phyloP scores from a whole-genome alignment of 1,284 basidiomycete genomes.

The Pseudozyma sp. region DNA sequence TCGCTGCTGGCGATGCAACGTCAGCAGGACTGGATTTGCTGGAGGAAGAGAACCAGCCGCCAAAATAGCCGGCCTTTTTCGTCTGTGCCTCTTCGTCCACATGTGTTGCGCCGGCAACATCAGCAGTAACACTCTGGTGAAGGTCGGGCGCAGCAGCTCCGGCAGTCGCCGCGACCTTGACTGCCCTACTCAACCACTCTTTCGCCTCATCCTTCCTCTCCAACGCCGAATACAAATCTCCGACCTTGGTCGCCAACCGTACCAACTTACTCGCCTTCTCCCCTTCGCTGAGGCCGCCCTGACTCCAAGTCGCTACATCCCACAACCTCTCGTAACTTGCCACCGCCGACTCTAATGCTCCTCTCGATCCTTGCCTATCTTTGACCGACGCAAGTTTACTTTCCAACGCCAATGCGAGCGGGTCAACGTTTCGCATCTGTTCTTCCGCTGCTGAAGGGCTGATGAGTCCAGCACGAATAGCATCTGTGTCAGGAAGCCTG shows the following conservation, averaged over 20 bases:
- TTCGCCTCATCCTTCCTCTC: constrained; percentile 39
- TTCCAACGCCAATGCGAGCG: constrained; percentile 44
- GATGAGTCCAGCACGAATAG: constrained; percentile 21
- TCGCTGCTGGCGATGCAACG: not conserved
- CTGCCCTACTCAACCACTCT: constrained; percentile 47
- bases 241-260: constrained; percentile 58
- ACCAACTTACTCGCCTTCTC: constrained; percentile 30
- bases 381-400: constrained; percentile 30
- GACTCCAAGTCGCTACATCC: constrained; percentile 19
- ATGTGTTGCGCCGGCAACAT: not conserved
- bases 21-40: not conserved
- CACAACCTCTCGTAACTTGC: constrained; percentile 41
- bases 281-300: not conserved
- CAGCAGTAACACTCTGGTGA: not conserved
- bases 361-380: constrained; percentile 43
- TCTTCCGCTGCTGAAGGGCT: constrained; percentile 37
- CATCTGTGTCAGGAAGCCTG: constrained; percentile 53
- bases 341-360: constrained; percentile 29
- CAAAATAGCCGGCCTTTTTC: not conserved
- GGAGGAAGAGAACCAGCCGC: constrained; percentile 23
- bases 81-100: constrained; percentile 4
- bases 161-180: constrained; percentile 43
- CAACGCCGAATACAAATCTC: constrained; percentile 42
- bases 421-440: constrained; percentile 39
- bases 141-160: constrained; percentile 4